Evolutionary conservation across 2,329 filamentous ascomycete species (phyloP), one percentile per base, ranked within the genome.

Genomic region (Pseudonectria foliicola): DNA sequence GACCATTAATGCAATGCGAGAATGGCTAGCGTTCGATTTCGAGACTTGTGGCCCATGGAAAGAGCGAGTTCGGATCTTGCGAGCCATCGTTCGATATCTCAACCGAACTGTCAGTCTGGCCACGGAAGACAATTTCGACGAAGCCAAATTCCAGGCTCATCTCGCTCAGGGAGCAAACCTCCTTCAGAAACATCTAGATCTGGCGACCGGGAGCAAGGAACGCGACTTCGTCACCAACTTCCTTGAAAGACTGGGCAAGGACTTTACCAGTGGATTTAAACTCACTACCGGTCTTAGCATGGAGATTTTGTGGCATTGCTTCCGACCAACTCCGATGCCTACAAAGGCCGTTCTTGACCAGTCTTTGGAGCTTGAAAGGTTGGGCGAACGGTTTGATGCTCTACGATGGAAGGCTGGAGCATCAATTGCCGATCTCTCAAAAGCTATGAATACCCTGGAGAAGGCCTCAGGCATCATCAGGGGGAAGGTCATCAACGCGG

Each of bases 251-350:
- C 50, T 81, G 3, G 60, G 70, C 28, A 63, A 63, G 26, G 70
- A 70, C 32, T 90, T 94, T 52, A 70, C 75, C 15, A 71, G 76
- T 12, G 79, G 77, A 2, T 89, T 88, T 63, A 77, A 78, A 36
- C 63, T 93, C 11, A 78, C 69, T 0, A 88, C 82, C 3, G 88
- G 87, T 1, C 64, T 88, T 10, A 81, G 77, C 45, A 92, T 93
- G 84, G 84, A 92, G 53, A 57, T 65, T 7, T 68, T 94, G 5
- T 94, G 89, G 90, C 73, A 75, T 27, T 52, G 67, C 2, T 75
- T 93, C 51, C 75, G 83, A 34, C 85, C 88, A 1, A 57, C 64
- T 10, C 70, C 77, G 4, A 66, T 80, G 14, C 59, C 67, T 2
- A 66, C 68, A 13, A 55, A 62, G 15, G 49, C 53, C 4, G 61